Conservation (phyloP, 768 basidiomycete genomes). For the Mycena filopes region DNA sequence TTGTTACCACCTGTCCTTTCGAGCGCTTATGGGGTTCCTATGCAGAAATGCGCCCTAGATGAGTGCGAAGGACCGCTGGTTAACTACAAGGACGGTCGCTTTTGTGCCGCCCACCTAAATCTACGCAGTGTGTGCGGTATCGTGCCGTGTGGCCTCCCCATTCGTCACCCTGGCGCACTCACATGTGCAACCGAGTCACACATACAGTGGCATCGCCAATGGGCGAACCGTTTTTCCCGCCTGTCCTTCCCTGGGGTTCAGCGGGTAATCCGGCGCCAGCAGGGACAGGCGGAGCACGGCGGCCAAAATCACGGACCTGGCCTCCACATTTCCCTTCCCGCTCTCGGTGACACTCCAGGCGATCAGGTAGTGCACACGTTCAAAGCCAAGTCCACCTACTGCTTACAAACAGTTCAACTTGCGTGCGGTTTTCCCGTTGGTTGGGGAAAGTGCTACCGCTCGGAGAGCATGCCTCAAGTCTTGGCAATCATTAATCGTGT, state of each 20-base stretch:
- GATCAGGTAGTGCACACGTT: no score
- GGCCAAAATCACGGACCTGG: not conserved
- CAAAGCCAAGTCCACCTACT: no score
- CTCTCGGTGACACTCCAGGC: conserved; percentile 2
- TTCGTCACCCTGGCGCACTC: conserved; percentile 8
- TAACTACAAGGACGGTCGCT: conserved; percentile 44
- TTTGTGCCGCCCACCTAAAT: conserved; percentile 38
- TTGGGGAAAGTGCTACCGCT: no score
- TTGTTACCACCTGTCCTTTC: not conserved
- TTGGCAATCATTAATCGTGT: no score
- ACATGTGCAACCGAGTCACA: not conserved
- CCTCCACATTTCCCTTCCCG: not conserved
- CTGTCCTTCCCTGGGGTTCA: conserved; percentile 11
- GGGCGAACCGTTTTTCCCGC: not conserved
- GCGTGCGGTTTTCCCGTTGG: no score
- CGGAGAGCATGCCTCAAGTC: no score
- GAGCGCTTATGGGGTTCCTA: not conserved
- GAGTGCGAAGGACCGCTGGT: conserved; percentile 35
- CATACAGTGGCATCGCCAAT: conserved; percentile 1
- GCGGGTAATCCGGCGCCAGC: conserved; percentile 11
- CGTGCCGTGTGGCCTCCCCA: conserved; percentile 6
- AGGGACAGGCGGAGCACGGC: not conserved
- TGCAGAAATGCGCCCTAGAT: conserved; percentile 38
- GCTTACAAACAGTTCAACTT: no score
- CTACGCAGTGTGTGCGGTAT: conserved; percentile 13